Conservation (phyloP, 306 rosid species). For the Comarum palustre region DNA sequence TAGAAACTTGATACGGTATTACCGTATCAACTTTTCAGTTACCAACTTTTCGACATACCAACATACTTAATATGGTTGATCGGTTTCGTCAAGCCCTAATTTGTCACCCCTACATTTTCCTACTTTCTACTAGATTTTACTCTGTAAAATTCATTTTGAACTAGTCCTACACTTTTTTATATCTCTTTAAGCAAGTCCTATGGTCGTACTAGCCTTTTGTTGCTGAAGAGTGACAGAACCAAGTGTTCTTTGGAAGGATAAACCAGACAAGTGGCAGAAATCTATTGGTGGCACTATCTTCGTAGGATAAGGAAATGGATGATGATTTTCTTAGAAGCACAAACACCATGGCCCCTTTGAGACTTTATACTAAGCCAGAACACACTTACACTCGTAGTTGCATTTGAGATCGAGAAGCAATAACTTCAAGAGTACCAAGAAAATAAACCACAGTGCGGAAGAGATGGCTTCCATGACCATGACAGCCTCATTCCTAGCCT, state of each 20-base stretch:
- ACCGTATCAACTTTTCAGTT: no score
- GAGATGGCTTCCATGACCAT: conserved; percentile 57
- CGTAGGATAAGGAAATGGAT: conserved; percentile 48
- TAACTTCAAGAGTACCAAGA: neutral
- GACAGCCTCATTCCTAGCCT: conserved; percentile 45
- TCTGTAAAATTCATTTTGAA: neutral
- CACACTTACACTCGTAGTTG: neutral
- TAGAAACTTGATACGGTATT: no score
- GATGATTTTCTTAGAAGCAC: conserved; percentile 15
- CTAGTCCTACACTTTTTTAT: no score
- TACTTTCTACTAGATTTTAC: neutral
- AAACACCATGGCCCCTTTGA: conserved; percentile 11
- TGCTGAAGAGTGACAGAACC: neutral
- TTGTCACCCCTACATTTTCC: no score
- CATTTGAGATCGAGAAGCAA: neutral
- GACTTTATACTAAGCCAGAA: conserved; percentile 8
- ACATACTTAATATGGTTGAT: no score
- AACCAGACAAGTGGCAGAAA: conserved; percentile 35
- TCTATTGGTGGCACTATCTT: conserved; percentile 22
- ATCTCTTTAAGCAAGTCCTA: neutral
- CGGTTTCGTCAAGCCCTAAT: no score
- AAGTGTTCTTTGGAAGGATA: conserved; percentile 30
- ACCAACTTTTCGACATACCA: no score
- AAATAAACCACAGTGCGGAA: conserved; percentile 1
- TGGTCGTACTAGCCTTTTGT: neutral